Base-by-base conservation (phyloP, 352 stramenopile genomes). In the Pseudoperonospora humuli region DNA sequence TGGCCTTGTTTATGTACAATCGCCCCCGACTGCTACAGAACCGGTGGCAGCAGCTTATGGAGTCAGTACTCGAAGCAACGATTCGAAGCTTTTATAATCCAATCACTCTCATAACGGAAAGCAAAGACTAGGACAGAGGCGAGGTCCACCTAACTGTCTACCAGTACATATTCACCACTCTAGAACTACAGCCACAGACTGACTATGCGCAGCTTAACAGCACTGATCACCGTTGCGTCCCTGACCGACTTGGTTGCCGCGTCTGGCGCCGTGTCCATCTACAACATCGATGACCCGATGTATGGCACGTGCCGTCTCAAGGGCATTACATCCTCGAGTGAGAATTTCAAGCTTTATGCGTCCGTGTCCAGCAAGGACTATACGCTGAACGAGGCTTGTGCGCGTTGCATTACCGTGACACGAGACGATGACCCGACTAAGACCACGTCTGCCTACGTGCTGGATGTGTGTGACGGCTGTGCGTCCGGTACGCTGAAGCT, bases 331-430 rank as follows among this genome's bases (percentile, higher is more conserved):
- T 49, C 45, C 38, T 37, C 34, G 7, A 84, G 67, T 40, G 75
- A 79, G 45, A 88, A 86, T 45, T 85, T 84, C 57, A 86, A 86
- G 57, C 61, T 71, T 45, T 92, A 86, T 58, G 80, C 75, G 35
- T 87, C 75, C 7, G 64, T 92, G 18, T 66, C 74, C 3, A 71
- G 55, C 50, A 74, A 75, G 38, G 67, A 85, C 51, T 54, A 61
- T 39, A 35, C 45, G 39, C 56, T 86, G 5, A 80, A 77, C 50
- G 50, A 76, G 2, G 74, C 58, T 17, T 92, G 80, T 45, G 75
- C 56, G 28, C 80, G 80, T 28, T 92, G 80, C 59, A 72, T 92
- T 50, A 77, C 81, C 36, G 54, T 86, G 17, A 70, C 70, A 39
- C 69, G 69, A 25, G 58, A 72, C 40, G 74, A 73, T 45, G 54